A percentile compares a stretch with the other conserved stretches of the same genome.
phyloP scores from a whole-genome alignment of 768 basidiomycete species.

The Mrakia hoshinonis region DNA sequence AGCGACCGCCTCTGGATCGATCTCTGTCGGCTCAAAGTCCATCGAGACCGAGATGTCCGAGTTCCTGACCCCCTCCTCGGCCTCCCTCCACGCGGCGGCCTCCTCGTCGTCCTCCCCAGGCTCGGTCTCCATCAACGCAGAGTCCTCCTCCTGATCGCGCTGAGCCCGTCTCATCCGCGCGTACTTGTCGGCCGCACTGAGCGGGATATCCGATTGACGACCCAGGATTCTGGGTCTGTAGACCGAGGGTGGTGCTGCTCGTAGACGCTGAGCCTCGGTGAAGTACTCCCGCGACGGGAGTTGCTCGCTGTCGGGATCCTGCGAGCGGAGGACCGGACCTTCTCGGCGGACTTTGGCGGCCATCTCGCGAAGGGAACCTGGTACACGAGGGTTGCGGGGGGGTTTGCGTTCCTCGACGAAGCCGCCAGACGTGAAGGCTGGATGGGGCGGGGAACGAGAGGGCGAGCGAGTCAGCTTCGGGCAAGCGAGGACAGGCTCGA shows the following conservation, averaged over 20 bases:
- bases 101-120: constrained; percentile 1
- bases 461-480: background rate
- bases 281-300: too few species aligned
- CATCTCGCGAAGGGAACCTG: background rate
- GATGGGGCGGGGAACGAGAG: background rate
- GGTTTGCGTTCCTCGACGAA: background rate
- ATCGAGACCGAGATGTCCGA: background rate
- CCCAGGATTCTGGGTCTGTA: too few species aligned
- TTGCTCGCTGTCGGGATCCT: too few species aligned
- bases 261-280: too few species aligned
- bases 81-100: background rate
- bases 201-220: too few species aligned
- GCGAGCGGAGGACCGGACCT: background rate
- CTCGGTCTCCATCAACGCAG: too few species aligned
- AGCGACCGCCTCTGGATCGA: background rate
- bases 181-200: background rate
- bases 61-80: background rate
- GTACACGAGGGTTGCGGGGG: background rate
- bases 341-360: background rate
- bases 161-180: background rate
- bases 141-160: background rate
- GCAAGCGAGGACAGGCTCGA: background rate
- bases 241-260: too few species aligned
- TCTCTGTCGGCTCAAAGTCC: background rate
- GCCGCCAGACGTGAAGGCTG: constrained; percentile 1